Evolutionary conservation across 225 moss, liverwort and hornwort species (phyloP).

Genomic region (Neckera pumila): DNA sequence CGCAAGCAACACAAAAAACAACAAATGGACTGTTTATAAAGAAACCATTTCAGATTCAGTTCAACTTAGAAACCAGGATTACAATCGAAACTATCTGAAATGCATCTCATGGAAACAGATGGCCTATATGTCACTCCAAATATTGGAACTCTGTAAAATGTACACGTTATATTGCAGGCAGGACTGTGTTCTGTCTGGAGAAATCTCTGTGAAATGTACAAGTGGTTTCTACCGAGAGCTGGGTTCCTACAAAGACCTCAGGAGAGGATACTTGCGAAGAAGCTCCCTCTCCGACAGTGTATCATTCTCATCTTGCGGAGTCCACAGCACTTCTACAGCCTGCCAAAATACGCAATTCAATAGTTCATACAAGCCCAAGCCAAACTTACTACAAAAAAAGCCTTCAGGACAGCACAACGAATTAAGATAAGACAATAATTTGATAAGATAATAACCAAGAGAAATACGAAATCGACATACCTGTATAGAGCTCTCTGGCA

Average conservation of each 20-base stretch:
- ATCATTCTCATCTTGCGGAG: slow-evolving; percentile 45
- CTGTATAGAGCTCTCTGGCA: slow-evolving; percentile 29
- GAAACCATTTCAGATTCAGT: not conserved
- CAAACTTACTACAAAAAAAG: not conserved
- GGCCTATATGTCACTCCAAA: not conserved
- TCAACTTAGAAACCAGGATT: not conserved
- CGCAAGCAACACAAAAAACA: not conserved
- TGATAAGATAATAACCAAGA: not conserved
- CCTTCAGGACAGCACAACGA: not conserved
- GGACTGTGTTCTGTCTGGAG: not conserved
- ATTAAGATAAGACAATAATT: not conserved
- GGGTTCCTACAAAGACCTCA: slow-evolving; percentile 23
- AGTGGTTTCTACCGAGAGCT: not conserved
- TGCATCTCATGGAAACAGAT: not conserved
- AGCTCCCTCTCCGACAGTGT: slow-evolving; percentile 36
- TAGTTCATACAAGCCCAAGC: not conserved
- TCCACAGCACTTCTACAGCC: slow-evolving; percentile 53
- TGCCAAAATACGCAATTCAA: not conserved
- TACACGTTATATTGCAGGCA: slow-evolving; percentile 1
- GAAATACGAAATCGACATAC: not conserved
- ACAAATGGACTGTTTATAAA: not conserved
- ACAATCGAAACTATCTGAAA: not conserved
- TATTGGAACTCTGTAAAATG: not conserved
- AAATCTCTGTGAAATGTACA: not conserved
- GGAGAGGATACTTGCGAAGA: slow-evolving; percentile 32